A percentile compares a stretch with the other conserved stretches of the same genome.
These are phyloP conservation scores for Ogataea paraovalis DNA, from an alignment of 805 yeast genomes.

Conservation along the genomic window DNA sequence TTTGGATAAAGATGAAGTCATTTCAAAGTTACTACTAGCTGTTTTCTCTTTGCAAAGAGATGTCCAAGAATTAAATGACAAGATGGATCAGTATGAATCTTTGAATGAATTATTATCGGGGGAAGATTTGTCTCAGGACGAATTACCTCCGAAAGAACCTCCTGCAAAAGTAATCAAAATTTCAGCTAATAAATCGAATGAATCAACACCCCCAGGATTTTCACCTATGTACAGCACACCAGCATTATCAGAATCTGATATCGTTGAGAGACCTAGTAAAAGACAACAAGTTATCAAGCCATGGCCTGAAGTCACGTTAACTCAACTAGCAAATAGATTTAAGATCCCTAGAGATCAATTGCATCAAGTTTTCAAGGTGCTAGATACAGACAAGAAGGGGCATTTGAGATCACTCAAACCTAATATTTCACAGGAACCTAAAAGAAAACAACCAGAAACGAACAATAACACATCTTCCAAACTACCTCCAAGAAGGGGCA, in stretches of 20 bases:
- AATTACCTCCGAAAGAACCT: background rate
- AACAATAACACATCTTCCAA: background rate
- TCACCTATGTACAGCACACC: conserved; percentile 25
- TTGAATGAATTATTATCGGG: conserved; percentile 14
- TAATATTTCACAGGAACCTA: conserved; percentile 1
- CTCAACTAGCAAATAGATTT: conserved; percentile 26
- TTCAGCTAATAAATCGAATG: conserved; percentile 7
- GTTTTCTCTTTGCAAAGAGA: conserved; percentile 17
- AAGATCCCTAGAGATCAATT: conserved; percentile 23
- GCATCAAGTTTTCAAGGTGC: conserved; percentile 10
- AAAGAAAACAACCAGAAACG: background rate
- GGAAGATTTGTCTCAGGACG: conserved; percentile 14
- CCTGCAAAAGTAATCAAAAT: conserved; percentile 17
- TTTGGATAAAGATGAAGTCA: conserved; percentile 20
- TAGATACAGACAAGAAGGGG: conserved; percentile 11
- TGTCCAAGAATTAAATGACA: conserved; percentile 15
- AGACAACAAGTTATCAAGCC: conserved; percentile 23
- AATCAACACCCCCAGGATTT: conserved; percentile 19
- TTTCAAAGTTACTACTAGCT: conserved; percentile 18
- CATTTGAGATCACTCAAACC: conserved; percentile 19
- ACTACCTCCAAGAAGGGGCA: background rate
- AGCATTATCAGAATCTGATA: conserved; percentile 20
- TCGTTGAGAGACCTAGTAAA: conserved; percentile 15
- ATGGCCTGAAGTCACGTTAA: conserved; percentile 28
- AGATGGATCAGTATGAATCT: conserved; percentile 18